Conservation (phyloP, 148 eudicot species). For the Linanthus parryae region DNA sequence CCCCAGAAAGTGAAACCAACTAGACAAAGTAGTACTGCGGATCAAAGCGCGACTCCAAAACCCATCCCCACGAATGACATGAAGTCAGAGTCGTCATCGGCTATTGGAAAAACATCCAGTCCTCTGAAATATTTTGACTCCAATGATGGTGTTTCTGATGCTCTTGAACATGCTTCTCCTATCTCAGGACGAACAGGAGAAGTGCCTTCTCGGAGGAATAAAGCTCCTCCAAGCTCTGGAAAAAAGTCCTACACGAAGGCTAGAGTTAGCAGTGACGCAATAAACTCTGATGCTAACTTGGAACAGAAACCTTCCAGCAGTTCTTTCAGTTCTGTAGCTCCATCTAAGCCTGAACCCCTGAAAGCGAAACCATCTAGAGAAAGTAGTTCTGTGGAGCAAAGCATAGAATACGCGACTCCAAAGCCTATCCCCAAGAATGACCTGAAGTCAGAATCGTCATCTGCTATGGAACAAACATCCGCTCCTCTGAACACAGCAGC, state of each 20-base stretch:
- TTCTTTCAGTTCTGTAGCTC: constrained; percentile 12
- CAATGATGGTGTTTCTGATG: too few relatives aligned
- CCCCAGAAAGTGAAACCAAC: constrained; percentile 6
- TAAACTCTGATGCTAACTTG: constrained; percentile 12
- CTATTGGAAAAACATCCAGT: constrained; percentile 21
- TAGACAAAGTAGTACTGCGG: constrained; percentile 14
- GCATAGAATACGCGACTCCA: constrained; percentile 14
- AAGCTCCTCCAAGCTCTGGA: constrained; percentile 30
- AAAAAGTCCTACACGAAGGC: constrained; percentile 21
- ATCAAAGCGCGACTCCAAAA: too few relatives aligned
- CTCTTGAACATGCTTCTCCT: too few relatives aligned
- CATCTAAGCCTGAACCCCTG: constrained; percentile 9
- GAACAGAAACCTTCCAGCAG: constrained; percentile 22
- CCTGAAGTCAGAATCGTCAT: constrained; percentile 17
- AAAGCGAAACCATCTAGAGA: constrained; percentile 4
- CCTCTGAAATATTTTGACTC: too few relatives aligned
- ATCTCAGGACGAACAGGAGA: constrained; percentile 22
- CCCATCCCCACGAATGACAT: constrained; percentile 8
- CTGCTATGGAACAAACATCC: constrained; percentile 24
- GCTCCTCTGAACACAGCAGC: constrained; percentile 9
- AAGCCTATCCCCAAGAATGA: constrained; percentile 15
- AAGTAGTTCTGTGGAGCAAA: constrained; percentile 17
- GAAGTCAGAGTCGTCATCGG: constrained; percentile 26
- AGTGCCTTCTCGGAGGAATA: constrained; percentile 69
- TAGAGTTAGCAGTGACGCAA: too few relatives aligned